Evolutionary conservation across 345 rosid genomes (phyloP), one percentile per base, ranked within the genome.

Genomic region (Salix caprea): DNA sequence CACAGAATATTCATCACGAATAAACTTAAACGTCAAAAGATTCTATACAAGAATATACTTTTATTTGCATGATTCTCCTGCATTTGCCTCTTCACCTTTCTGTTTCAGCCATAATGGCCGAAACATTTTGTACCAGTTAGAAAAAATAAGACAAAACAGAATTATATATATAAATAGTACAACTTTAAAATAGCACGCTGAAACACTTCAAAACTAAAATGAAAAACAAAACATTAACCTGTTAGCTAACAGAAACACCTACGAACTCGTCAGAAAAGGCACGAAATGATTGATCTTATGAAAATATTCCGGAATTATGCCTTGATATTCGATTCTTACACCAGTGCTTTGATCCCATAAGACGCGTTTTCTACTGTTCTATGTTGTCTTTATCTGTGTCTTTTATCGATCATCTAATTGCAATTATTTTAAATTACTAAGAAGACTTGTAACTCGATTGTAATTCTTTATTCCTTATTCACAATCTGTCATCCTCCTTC

Each of bases 1-100:
- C 26, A 37, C 69, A 54, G 72, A 73, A 81, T 61, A 81, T 76
- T 81, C 71, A 39, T 16, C 14, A 2, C 3, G 48, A 24, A 24
- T 36, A 68, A 10, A 37, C 34, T 40, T 4, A 52, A 7, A 26
- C 6, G 18, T 11, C 19, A 14, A 30, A 34, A 67, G 81, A 78
- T 78, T 78, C 81, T 69, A 67, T 32, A 26, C 10, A 24, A n/a
- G 37, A 19, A 30, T 5, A 40, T 2, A 37, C 16, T 18, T 15
- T 4, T 6, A 1, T 24, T 46, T 42, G 1, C 56, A 23, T 2
- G 26, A 44, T 13, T 68, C 72, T 7, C 72, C 44, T 26, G 56
- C 56, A 46, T 46, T 5, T 26, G 34, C 56, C 50, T 24, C 0
- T 44, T 23, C 19, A n/a, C 32, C 52, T 23, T 23, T 32, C 34